A percentile compares a stretch with the other conserved stretches of the same genome.
Conservation (phyloP, 495 filamentous ascomycete species). For the Pyrenula massariospora region DNA sequence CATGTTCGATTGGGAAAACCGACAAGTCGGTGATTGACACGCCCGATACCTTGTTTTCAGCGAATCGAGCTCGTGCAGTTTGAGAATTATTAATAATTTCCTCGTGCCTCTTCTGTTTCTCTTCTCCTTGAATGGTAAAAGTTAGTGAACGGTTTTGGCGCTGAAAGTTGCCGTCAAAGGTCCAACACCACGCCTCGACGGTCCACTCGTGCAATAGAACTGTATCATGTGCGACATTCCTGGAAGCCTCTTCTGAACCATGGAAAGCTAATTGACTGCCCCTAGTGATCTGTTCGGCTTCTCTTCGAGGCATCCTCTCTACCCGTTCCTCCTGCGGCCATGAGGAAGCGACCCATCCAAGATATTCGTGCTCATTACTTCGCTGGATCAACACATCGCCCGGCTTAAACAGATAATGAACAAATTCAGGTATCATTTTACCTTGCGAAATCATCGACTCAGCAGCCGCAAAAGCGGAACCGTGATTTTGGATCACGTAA, state of each 20-base stretch:
- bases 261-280: neutral
- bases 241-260: neutral
- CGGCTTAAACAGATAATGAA: constrained; percentile 12
- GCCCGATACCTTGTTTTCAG: neutral
- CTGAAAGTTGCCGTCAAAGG: neutral
- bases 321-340: neutral
- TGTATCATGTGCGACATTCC: neutral
- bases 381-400: constrained; percentile 8
- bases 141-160: neutral
- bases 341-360: neutral
- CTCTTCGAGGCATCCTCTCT: neutral
- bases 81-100: neutral
- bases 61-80: neutral
- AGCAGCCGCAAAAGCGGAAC: constrained; percentile 6
- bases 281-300: neutral
- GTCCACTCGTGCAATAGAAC: neutral
- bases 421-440: constrained; percentile 11
- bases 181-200: neutral
- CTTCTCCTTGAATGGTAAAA: neutral
- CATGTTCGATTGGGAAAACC: constrained; percentile 9
- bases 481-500: constrained; percentile 3
- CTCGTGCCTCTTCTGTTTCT: neutral
- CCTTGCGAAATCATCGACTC: constrained; percentile 12
- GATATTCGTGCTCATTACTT: neutral
- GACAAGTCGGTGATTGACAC: constrained; percentile 3